Evolutionary conservation across 768 basidiomycete genomes (phyloP).

Genomic region (Tricholoma saponaceum): DNA sequence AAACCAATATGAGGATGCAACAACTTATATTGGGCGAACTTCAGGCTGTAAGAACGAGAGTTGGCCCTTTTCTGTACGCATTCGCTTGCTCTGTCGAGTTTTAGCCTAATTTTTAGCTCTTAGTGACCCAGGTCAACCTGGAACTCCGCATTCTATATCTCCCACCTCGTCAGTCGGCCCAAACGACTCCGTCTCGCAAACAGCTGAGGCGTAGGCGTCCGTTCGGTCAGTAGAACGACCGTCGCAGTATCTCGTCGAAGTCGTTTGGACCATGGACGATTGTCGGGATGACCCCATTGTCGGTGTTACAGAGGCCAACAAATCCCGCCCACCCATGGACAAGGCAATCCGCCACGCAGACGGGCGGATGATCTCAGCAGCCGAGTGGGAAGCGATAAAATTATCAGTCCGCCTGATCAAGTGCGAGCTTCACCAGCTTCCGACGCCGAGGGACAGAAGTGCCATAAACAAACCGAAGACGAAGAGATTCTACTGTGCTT

Average conservation of each 20-base stretch:
- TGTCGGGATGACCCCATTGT: neutral
- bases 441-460: neutral
- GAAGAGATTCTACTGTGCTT: neutral
- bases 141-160: neutral
- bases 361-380: neutral
- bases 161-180: neutral
- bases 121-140: neutral
- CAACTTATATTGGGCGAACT: neutral
- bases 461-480: neutral
- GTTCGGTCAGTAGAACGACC: neutral
- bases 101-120: neutral
- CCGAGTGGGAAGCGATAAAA: neutral
- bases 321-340: neutral
- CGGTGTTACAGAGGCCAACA: neutral
- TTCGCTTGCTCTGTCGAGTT: neutral
- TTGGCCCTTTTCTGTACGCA: neutral
- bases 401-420: neutral
- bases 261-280: constrained; percentile 2
- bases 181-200: neutral
- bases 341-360: neutral
- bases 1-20: neutral
- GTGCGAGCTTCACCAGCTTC: neutral
- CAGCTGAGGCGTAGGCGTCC: neutral
- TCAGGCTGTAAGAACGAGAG: neutral
- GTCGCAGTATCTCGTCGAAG: neutral